Base-by-base conservation (phyloP, 345 rosid species). In the Raphanus raphanistrum region DNA sequence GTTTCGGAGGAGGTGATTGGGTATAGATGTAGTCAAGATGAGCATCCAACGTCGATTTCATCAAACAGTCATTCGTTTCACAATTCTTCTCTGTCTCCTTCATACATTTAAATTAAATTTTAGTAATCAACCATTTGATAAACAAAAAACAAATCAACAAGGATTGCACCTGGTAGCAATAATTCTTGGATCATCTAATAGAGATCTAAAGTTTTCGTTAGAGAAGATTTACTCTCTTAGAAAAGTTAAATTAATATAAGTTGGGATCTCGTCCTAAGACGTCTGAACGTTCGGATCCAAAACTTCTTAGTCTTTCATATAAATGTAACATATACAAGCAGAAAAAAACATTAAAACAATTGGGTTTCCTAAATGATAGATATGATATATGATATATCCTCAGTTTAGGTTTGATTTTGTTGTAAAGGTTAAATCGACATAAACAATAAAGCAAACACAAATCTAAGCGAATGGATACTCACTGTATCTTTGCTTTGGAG, bases 21-120 rank as follows among this genome's bases (percentile, higher is more conserved):
- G 76, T 77, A 6, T 77, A 77, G 71, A 77, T 77, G 66, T 77
- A 70, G 38, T 77, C 80, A 0, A 77, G 48, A 41, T 71, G 76
- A 71, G 71, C 80, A 36, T 52, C 71, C 33, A 65, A 71, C 0
- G 81, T 71, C 17, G 62, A 12, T 45, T 72, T 72, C 54, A 65
- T 65, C 38, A 78, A 26, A 71, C 81, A 78, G 2, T 72, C 81
- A 0, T 78, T 72, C 4, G 62, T n/a, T 72, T 71, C 76, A 72
- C 81, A 78, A 0, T 64, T 63, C 33, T 54, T 54, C 17, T 71
- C 66, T 45, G 29, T 70, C 15, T 63, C 60, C 71, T 71, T 12
- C 67, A 71, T 33, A 48, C 3, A 76, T 33, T 68, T n/a, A 32
- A 31, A 29, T 32, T 4, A 1, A 66, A 12, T 12, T 45, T 45